These are phyloP conservation scores for Heracleum sosnowskyi DNA, from an alignment of 129 eudicot species.

Conservation along the genomic window DNA sequence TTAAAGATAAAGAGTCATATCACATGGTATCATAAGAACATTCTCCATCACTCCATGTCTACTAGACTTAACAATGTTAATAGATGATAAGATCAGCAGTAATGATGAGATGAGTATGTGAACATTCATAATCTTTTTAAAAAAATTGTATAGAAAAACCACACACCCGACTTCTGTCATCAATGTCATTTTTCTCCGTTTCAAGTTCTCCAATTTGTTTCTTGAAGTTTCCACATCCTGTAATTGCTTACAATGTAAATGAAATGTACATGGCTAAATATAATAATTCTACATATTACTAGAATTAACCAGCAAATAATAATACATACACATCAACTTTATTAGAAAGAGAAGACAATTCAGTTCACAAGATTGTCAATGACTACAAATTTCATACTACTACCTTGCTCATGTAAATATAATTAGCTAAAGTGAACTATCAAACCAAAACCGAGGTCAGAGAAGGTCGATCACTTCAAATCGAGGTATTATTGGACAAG, in stretches of 20 bases:
- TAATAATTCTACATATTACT: background rate
- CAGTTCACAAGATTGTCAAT: background rate
- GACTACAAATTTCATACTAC: background rate
- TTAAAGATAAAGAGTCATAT: background rate
- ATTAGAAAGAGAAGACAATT: background rate
- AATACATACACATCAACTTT: background rate
- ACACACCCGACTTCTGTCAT: conserved; percentile 80
- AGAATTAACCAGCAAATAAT: background rate
- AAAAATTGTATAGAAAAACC: background rate
- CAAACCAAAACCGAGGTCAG: background rate
- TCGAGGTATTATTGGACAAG: background rate
- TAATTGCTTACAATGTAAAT: background rate
- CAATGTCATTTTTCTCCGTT: conserved; percentile 41
- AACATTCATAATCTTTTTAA: background rate
- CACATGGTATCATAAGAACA: background rate
- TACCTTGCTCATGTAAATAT: background rate
- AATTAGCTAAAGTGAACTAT: background rate
- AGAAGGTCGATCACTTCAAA: background rate
- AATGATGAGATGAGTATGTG: background rate
- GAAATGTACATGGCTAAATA: background rate
- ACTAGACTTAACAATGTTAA: background rate
- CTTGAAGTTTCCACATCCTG: conserved; percentile 56
- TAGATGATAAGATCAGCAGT: background rate
- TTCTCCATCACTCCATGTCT: background rate
- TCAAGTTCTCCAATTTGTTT: conserved; percentile 39